These are phyloP conservation scores for Candida corydali DNA, from an alignment of 805 yeast genomes.

Conservation along the genomic window DNA sequence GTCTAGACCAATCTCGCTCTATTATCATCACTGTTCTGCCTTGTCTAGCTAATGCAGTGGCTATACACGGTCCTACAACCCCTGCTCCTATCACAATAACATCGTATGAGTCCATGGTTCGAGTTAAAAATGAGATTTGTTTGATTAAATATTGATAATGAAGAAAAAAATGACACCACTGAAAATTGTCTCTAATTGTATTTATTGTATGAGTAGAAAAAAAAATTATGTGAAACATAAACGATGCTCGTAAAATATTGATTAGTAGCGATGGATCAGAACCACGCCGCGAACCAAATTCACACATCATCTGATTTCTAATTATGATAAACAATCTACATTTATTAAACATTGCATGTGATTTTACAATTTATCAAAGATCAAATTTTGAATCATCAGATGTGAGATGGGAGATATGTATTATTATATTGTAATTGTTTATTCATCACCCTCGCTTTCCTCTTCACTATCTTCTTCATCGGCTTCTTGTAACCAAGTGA, in stretches of 20 bases:
- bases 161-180: conserved; percentile 6
- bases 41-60: conserved; percentile 84
- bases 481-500: conserved; percentile 85
- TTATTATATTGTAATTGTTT: not conserved
- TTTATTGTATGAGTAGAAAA: not conserved
- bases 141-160: too few relatives aligned
- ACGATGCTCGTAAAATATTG: conserved; percentile 2
- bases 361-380: too few relatives aligned
- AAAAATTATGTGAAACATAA: not conserved
- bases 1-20: conserved; percentile 88
- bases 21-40: conserved; percentile 77
- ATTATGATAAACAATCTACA: too few relatives aligned
- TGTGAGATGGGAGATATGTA: too few relatives aligned
- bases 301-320: not conserved
- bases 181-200: too few relatives aligned
- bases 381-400: too few relatives aligned
- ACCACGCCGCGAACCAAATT: not conserved
- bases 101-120: conserved; percentile 45
- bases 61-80: conserved; percentile 90
- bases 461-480: conserved; percentile 48
- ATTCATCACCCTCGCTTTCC: conserved; percentile 30
- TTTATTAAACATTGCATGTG: too few relatives aligned
- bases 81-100: conserved; percentile 98
- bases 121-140: too few relatives aligned
- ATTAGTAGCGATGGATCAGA: too few relatives aligned